Evolutionary conservation across 179 eudicot species (phyloP).

Genomic region (Spergularia azorica): DNA sequence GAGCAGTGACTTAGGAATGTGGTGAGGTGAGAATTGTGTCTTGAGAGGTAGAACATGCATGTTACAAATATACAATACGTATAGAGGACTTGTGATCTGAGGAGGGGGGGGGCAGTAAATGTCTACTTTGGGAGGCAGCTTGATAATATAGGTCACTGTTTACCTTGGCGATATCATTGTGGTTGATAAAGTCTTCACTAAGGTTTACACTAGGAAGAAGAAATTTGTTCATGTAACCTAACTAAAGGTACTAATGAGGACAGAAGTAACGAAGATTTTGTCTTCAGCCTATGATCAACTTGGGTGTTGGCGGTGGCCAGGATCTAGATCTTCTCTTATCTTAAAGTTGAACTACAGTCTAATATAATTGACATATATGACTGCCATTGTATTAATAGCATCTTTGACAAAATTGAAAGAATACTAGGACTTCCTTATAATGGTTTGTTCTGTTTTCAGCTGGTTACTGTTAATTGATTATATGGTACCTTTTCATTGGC

Average conservation of each 20-base stretch:
- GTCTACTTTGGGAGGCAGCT: not conserved
- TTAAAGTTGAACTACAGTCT: not conserved
- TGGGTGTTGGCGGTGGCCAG: too few relatives aligned
- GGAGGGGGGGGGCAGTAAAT: not conserved
- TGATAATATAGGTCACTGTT: not conserved
- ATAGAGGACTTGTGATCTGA: not conserved
- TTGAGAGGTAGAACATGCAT: not conserved
- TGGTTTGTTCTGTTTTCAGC: not conserved
- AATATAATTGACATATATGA: not conserved
- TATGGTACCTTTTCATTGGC: slow-evolving; percentile 32
- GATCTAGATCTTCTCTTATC: too few relatives aligned
- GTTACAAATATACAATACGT: not conserved
- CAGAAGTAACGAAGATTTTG: too few relatives aligned
- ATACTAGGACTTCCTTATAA: not conserved
- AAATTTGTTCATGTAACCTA: not conserved
- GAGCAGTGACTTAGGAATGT: not conserved
- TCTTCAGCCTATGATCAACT: too few relatives aligned
- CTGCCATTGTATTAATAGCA: not conserved
- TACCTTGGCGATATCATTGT: too few relatives aligned
- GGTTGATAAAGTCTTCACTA: too few relatives aligned
- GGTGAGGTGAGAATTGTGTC: not conserved
- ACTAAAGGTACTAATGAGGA: not conserved
- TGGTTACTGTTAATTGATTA: slow-evolving; percentile 11
- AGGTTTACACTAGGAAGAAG: too few relatives aligned
- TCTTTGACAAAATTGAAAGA: not conserved